phyloP scores from a whole-genome alignment of 2,329 filamentous ascomycete species.

The Sclerotinia glacialis region DNA sequence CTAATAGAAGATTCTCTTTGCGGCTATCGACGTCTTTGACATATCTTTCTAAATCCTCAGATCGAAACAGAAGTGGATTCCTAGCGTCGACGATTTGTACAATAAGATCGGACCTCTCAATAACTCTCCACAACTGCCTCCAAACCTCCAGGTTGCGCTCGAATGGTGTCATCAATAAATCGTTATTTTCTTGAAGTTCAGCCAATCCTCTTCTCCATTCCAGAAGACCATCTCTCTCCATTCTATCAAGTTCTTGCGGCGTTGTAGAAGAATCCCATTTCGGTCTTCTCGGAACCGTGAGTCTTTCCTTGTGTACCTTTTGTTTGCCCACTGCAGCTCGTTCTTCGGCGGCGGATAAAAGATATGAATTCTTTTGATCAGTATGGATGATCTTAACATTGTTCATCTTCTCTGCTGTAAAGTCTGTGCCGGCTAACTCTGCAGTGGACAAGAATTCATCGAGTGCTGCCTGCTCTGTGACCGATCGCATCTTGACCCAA shows the following conservation, averaged over 20 bases:
- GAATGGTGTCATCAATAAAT: constrained; percentile 95
- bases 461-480: constrained; percentile 93
- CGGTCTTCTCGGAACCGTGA: constrained; percentile 88
- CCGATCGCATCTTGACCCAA: constrained; percentile 99
- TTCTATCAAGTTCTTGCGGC: constrained; percentile 71
- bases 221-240: constrained; percentile 77
- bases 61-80: constrained; percentile 91
- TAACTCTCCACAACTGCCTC: constrained; percentile 96
- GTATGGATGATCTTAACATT: constrained; percentile 98
- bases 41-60: constrained; percentile 87
- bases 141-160: constrained; percentile 97
- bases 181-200: constrained; percentile 89
- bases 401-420: constrained; percentile 98
- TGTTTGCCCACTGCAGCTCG: constrained; percentile 75
- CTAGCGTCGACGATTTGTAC: constrained; percentile 98
- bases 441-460: constrained; percentile 96
- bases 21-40: constrained; percentile 86
- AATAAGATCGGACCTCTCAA: constrained; percentile 90
- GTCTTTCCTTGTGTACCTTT: constrained; percentile 68
- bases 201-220: constrained; percentile 88
- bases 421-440: constrained; percentile 96
- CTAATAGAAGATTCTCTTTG: constrained; percentile 87
- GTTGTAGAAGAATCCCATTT: constrained; percentile 86
- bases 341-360: constrained; percentile 84
- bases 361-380: constrained; percentile 92